Percentiles rank a stretch among this genome's conserved stretches.
These are phyloP conservation scores for Thuja plicata DNA, from an alignment of 83 land plant genomes.

Conservation along the genomic window DNA sequence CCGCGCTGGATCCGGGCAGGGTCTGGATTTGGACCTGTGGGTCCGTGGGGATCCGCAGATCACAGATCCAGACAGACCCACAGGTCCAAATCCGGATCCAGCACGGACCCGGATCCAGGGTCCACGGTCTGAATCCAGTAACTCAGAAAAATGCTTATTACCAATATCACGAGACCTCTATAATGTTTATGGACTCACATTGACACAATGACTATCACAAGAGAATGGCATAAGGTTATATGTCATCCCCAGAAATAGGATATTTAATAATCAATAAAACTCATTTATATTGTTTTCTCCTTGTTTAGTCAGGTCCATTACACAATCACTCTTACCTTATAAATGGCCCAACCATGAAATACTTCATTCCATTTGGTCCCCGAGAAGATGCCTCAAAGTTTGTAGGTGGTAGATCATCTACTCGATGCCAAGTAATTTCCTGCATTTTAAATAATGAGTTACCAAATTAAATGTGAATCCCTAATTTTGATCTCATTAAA, in stretches of 20 bases:
- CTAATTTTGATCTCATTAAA: background rate
- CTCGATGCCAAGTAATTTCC: constrained; percentile 95
- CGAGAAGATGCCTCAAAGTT: constrained; percentile 74
- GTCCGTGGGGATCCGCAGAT: no score
- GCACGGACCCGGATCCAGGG: no score
- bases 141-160: no score
- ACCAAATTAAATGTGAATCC: background rate
- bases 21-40: no score
- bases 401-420: constrained; percentile 78
- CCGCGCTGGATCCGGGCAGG: no score
- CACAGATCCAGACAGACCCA: no score
- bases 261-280: background rate
- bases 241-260: background rate
- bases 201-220: background rate
- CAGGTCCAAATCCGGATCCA: no score
- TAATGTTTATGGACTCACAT: no score
- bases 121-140: no score
- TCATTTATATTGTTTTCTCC: background rate
- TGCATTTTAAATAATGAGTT: constrained; percentile 23
- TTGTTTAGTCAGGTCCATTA: background rate
- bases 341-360: constrained; percentile 97
- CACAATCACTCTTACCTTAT: constrained; percentile 47
- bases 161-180: no score
- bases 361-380: constrained; percentile 84
- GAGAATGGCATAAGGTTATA: background rate